Evolutionary conservation across 2,329 filamentous ascomycete genomes (phyloP).

Genomic region (Diaporthe ampelina): DNA sequence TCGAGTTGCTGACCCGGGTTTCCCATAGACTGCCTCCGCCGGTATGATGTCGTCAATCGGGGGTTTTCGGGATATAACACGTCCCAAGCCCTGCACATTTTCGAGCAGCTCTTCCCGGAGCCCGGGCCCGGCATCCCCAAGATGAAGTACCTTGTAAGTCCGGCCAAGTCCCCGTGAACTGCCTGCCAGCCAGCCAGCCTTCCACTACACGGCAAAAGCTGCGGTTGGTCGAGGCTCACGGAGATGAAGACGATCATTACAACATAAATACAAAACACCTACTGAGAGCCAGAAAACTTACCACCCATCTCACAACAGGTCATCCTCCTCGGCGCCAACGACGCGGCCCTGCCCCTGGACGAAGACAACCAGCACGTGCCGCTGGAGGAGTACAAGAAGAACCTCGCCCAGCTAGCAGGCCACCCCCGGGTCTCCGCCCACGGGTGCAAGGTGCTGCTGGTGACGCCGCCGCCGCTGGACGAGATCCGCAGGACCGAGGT

Average conservation of each 20-base stretch:
- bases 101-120: slow-evolving; percentile 80
- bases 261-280: no score
- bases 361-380: slow-evolving; percentile 81
- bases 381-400: slow-evolving; percentile 80
- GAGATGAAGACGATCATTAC: no score
- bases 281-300: background rate
- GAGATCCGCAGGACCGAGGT: slow-evolving; percentile 74
- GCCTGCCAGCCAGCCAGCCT: background rate
- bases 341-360: slow-evolving; percentile 77
- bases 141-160: slow-evolving; percentile 76
- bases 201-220: background rate
- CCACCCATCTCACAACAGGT: slow-evolving; percentile 60
- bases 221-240: background rate
- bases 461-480: slow-evolving; percentile 87
- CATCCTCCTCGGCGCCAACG: slow-evolving; percentile 91
- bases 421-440: slow-evolving; percentile 80
- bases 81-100: slow-evolving; percentile 76
- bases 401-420: slow-evolving; percentile 78
- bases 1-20: background rate
- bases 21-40: slow-evolving; percentile 76
- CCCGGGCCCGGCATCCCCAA: slow-evolving; percentile 68
- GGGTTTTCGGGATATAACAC: slow-evolving; percentile 92
- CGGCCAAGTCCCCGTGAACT: background rate
- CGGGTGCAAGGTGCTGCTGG: slow-evolving; percentile 78
- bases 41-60: slow-evolving; percentile 88